Base-by-base conservation (phyloP, 345 rosid genomes). In the Erucastrum elatum region DNA sequence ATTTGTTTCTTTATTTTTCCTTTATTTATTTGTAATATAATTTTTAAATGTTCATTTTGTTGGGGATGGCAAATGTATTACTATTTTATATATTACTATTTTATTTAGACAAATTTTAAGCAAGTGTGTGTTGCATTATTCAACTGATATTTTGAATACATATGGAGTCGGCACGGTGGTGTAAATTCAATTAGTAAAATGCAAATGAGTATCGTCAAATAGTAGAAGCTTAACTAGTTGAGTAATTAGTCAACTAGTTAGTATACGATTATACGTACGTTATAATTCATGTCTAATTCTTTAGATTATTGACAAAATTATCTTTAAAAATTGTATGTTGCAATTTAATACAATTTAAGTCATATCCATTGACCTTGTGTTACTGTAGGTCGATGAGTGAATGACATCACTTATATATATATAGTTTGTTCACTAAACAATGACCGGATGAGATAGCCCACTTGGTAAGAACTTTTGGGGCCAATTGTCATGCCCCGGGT, bases 291-390 rank as follows among this genome's bases (percentile, higher is more conserved):
- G 13, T 1, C 21, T 5, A 17, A 21, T 44, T 12, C 27, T 26
- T 25, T 25, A 30, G 33, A 30, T 5, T 16, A 11, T 51, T 2
- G 15, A 44, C 44, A 31, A 3, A 12, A 26, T 10, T n/a, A 0
- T 67, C 1, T 53, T 53, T 53, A 1, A 16, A 64, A 15, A 64
- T 7, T 8, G 13, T 51, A 9, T 69, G 51, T 21, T 21, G 74
- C 63, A 53, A 15, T 46, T n/a, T n/a, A n/a, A n/a, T n/a, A n/a
- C n/a, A n/a, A n/a, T n/a, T 53, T 53, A 49, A 53, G 64, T 70
- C 64, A 70, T 6, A 15, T 69, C 16, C 63, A 30, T 31, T 71
- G 55, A 35, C 37, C 46, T 31, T 4, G 27, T 49, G 15, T 16
- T 16, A 68, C 26, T 9, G 41, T 68, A 29, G 0, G 7, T 51